Conservation (phyloP, 2,329 filamentous ascomycete genomes). For the Chaetomium sp. region DNA sequence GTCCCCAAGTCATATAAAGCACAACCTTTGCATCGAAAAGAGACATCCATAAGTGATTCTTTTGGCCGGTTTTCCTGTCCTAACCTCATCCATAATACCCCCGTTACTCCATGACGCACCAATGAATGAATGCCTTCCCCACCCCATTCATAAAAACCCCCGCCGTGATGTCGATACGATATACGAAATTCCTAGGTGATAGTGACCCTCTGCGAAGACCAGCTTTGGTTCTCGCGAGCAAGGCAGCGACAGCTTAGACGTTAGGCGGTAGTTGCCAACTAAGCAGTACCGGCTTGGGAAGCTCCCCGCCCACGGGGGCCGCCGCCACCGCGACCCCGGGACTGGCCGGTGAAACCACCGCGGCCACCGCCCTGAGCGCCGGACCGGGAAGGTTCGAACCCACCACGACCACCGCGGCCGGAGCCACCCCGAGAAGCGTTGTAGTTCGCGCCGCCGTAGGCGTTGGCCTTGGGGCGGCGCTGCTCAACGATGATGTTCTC, state of each 20-base stretch:
- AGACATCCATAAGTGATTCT: slow-evolving; percentile 26
- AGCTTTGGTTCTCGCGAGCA: background rate
- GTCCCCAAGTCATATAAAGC: slow-evolving; percentile 1
- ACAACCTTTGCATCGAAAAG: slow-evolving; percentile 18
- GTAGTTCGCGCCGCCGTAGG: slow-evolving; percentile 71
- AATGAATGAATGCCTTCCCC: slow-evolving; percentile 28
- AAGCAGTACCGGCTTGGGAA: slow-evolving; percentile 56
- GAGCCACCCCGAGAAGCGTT: slow-evolving; percentile 63
- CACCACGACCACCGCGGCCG: slow-evolving; percentile 61
- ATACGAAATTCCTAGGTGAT: slow-evolving; percentile 15
- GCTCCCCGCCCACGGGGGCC: slow-evolving; percentile 64
- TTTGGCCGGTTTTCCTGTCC: slow-evolving; percentile 31
- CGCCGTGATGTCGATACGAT: slow-evolving; percentile 23
- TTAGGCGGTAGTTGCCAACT: slow-evolving; percentile 32
- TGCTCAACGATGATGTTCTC: slow-evolving; percentile 87
- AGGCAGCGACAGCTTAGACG: slow-evolving; percentile 1
- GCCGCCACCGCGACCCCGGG: slow-evolving; percentile 58
- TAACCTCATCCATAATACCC: slow-evolving; percentile 30
- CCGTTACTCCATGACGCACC: slow-evolving; percentile 32
- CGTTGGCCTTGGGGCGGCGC: slow-evolving; percentile 74
- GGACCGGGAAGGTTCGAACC: slow-evolving; percentile 60
- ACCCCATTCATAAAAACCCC: slow-evolving; percentile 15
- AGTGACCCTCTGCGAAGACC: slow-evolving; percentile 11
- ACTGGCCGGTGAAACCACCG: slow-evolving; percentile 69
- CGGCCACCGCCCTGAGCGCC: slow-evolving; percentile 65